Conservation (phyloP, 75 land plant species). For the Adiantum capillusveneris region DNA sequence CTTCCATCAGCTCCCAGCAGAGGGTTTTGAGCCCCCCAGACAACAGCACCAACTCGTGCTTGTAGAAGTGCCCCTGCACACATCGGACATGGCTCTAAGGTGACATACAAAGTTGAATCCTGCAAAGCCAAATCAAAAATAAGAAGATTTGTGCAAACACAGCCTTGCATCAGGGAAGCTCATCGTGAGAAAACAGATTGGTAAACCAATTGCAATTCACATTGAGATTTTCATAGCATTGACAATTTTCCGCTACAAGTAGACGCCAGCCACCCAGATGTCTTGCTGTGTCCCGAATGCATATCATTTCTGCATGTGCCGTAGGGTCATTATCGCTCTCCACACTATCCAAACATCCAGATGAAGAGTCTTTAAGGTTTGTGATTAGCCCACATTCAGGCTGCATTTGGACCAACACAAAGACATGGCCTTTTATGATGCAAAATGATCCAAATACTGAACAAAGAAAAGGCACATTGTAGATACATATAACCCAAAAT, state of each 20-base stretch:
- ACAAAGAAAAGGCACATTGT: neutral
- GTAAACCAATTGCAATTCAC: no score
- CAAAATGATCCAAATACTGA: neutral
- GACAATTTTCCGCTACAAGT: conserved; percentile 23
- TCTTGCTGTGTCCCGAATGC: conserved; percentile 75
- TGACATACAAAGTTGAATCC: conserved; percentile 89
- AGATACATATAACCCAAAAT: no score
- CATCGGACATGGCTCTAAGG: conserved; percentile 96
- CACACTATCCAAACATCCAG: conserved; percentile 40
- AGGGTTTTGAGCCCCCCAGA: conserved; percentile 89
- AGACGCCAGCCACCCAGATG: conserved; percentile 71
- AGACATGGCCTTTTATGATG: no score
- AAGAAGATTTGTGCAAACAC: no score
- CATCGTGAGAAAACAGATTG: no score
- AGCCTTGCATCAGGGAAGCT: no score
- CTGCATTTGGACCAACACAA: no score
- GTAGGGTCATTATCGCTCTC: conserved; percentile 80
- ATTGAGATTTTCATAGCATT: no score
- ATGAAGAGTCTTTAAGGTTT: no score
- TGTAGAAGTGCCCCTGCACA: conserved; percentile 96
- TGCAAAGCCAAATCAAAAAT: conserved; percentile 15
- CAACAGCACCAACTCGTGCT: conserved; percentile 62
- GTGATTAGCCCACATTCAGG: no score
- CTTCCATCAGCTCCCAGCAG: conserved; percentile 97
- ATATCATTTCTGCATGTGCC: conserved; percentile 98